A percentile compares a stretch with the other conserved stretches of the same genome.
These are phyloP conservation scores for Leccinum boreale DNA, from an alignment of 768 basidiomycete species.

Conservation along the genomic window DNA sequence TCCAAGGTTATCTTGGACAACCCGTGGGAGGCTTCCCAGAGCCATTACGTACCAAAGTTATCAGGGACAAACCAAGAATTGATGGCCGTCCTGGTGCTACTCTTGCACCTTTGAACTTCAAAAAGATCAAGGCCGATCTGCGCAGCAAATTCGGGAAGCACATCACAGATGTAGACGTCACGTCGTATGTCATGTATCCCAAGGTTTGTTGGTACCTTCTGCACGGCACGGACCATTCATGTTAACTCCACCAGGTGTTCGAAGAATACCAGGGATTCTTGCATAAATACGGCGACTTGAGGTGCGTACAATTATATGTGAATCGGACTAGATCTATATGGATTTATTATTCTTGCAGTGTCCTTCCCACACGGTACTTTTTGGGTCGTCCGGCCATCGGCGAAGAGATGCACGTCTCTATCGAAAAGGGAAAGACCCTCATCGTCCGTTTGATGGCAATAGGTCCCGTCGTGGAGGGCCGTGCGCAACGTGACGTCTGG, in stretches of 20 bases:
- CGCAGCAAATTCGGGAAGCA: slow-evolving; percentile 93
- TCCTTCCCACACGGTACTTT: slow-evolving; percentile 97
- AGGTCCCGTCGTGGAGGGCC: slow-evolving; percentile 88
- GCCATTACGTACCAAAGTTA: slow-evolving; percentile 86
- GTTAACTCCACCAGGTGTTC: slow-evolving; percentile 63
- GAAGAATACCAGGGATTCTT: slow-evolving; percentile 96
- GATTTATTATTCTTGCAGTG: slow-evolving; percentile 44
- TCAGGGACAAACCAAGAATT: slow-evolving; percentile 90
- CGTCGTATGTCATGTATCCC: slow-evolving; percentile 97
- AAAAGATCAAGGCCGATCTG: slow-evolving; percentile 91
- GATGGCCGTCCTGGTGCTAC: slow-evolving; percentile 88
- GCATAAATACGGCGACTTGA: slow-evolving; percentile 93
- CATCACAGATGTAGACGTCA: slow-evolving; percentile 90
- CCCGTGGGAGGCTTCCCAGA: slow-evolving; percentile 99
- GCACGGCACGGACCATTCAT: slow-evolving; percentile 6
- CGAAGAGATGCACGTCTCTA: slow-evolving; percentile 96
- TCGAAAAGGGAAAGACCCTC: slow-evolving; percentile 95
- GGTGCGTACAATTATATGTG: slow-evolving; percentile 44
- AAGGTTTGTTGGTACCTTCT: slow-evolving; percentile 54
- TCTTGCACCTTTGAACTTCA: slow-evolving; percentile 90
- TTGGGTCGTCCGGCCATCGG: slow-evolving; percentile 85
- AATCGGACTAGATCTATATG: slow-evolving; percentile 6
- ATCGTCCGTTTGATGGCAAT: slow-evolving; percentile 95
- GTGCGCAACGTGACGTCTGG: slow-evolving; percentile 94
- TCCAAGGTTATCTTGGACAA: slow-evolving; percentile 98